phyloP scores from a whole-genome alignment of 805 yeast species.

The Metschnikowia matae region DNA sequence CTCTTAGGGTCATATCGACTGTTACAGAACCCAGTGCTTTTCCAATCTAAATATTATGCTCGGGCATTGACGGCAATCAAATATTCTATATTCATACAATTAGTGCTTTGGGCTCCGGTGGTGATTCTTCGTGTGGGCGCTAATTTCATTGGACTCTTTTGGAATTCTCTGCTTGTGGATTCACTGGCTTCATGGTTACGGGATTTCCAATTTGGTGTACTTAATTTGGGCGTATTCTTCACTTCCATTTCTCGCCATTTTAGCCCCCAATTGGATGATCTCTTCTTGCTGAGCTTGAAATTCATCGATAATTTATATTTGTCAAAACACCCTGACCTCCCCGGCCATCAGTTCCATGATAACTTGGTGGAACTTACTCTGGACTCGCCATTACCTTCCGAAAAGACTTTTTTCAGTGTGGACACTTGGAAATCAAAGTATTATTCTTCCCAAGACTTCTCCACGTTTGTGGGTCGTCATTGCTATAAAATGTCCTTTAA shows the following conservation, averaged over 20 bases:
- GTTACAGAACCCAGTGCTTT: constrained; percentile 36
- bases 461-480: constrained; percentile 18
- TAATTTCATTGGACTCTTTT: constrained; percentile 4
- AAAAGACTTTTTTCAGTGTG: not conserved
- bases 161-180: constrained; percentile 6
- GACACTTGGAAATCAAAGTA: constrained; percentile 9
- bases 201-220: constrained; percentile 34
- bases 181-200: constrained; percentile 15
- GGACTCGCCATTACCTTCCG: not conserved
- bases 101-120: constrained; percentile 23
- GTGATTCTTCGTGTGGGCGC: constrained; percentile 17
- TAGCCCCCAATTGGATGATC: constrained; percentile 36
- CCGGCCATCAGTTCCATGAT: constrained; percentile 10
- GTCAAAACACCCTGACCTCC: constrained; percentile 35
- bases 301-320: constrained; percentile 30
- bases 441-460: constrained; percentile 19
- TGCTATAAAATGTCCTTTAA: constrained; percentile 21
- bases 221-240: constrained; percentile 39
- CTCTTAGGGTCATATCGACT: constrained; percentile 47
- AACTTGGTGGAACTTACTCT: constrained; percentile 15
- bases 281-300: constrained; percentile 35
- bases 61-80: constrained; percentile 33
- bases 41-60: constrained; percentile 29
- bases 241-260: constrained; percentile 33
- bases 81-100: constrained; percentile 35